Evolutionary conservation across 148 eudicot genomes (phyloP).

Genomic region (Vaccinium macrocarpon): DNA sequence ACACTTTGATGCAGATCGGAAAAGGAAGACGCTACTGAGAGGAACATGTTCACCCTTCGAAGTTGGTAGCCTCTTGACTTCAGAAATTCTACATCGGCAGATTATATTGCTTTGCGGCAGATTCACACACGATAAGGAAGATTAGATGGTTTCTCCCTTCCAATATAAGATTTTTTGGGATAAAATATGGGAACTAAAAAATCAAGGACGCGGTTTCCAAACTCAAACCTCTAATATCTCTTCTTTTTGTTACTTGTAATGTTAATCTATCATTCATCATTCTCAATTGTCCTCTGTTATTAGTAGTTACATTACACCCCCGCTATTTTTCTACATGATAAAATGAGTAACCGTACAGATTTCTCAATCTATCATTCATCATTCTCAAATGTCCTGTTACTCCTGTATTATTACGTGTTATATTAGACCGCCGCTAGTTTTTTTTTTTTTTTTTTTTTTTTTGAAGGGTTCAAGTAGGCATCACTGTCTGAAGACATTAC

Average conservation of each 20-base stretch:
- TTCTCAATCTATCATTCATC: neutral
- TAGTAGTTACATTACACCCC: neutral
- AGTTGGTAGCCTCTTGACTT: neutral
- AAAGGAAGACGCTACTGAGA: neutral
- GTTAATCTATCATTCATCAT: neutral
- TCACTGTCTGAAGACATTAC: conserved; percentile 31
- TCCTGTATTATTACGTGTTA: neutral
- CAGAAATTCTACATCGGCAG: neutral
- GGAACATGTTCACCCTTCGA: neutral
- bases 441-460: neutral
- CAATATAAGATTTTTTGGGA: neutral
- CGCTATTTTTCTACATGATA: neutral
- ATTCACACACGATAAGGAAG: neutral
- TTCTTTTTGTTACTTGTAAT: neutral
- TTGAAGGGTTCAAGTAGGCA: neutral
- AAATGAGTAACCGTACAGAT: neutral
- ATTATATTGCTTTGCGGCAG: neutral
- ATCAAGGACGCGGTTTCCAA: neutral
- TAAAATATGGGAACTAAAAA: neutral
- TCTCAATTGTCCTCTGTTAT: neutral
- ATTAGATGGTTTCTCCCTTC: neutral
- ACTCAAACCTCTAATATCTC: neutral
- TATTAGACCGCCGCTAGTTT: neutral
- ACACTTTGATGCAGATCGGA: neutral
- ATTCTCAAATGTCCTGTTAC: neutral